phyloP scores from a whole-genome alignment of 1,139 yeast species.

The Blastobotrys ciferrii region DNA sequence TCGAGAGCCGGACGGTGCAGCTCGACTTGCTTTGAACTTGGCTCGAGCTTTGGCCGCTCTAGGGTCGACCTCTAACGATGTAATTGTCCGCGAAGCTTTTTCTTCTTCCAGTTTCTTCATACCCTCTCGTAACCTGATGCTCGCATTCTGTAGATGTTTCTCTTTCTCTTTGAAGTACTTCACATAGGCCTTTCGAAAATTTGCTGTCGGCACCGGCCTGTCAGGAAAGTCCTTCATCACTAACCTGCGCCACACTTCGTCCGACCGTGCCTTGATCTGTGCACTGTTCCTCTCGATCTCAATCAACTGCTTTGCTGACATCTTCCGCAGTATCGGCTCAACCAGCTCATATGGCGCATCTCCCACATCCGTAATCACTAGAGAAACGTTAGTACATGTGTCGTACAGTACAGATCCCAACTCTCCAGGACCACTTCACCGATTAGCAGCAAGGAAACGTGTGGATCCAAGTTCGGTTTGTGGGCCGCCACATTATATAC shows the following conservation, averaged over 20 bases:
- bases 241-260: constrained; percentile 27
- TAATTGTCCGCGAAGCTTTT: constrained; percentile 28
- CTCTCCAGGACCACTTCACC: too few relatives aligned
- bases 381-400: constrained; percentile 15
- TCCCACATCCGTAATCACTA: constrained; percentile 33
- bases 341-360: constrained; percentile 33
- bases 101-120: constrained; percentile 26
- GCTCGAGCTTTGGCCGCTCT: constrained; percentile 21
- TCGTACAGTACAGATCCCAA: neutral
- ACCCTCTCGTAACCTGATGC: constrained; percentile 27
- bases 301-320: constrained; percentile 30
- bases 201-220: constrained; percentile 25
- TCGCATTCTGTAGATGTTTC: constrained; percentile 28
- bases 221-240: constrained; percentile 31
- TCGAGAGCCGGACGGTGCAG: constrained; percentile 25
- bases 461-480: too few relatives aligned
- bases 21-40: constrained; percentile 16
- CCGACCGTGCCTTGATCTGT: constrained; percentile 26
- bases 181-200: constrained; percentile 24
- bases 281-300: constrained; percentile 30
- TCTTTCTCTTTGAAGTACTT: constrained; percentile 29
- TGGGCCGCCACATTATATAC: too few relatives aligned
- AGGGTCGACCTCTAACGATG: constrained; percentile 30
- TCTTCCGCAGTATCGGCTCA: constrained; percentile 28
- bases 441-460: too few relatives aligned